Evolutionary conservation across 768 basidiomycete species (phyloP).

Genomic region (Fomitopsis serialis): DNA sequence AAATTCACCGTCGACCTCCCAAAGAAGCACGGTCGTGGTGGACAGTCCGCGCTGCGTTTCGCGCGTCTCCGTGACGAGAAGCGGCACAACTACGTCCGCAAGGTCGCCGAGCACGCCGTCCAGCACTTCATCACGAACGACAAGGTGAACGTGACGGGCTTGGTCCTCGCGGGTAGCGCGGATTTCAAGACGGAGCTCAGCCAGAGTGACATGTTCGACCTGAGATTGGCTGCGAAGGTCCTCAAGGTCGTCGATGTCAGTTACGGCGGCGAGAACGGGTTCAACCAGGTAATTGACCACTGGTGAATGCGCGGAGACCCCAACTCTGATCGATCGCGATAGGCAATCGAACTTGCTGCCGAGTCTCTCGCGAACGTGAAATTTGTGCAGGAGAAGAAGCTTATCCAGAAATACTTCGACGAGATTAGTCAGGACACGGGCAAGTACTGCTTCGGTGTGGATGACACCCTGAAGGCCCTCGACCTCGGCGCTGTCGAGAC

Average conservation of each 20-base stretch:
- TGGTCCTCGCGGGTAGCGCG: conserved; percentile 94
- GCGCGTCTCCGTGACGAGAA: conserved; percentile 98
- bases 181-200: conserved; percentile 99
- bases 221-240: conserved; percentile 79
- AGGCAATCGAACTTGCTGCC: conserved; percentile 96
- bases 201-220: conserved; percentile 96
- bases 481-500: conserved; percentile 97
- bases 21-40: conserved; percentile 99
- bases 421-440: conserved; percentile 97
- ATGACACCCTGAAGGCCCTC: conserved; percentile 92
- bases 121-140: conserved; percentile 98
- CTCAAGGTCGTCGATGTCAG: conserved; percentile 99
- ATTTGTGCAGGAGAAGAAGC: conserved; percentile 97
- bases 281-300: conserved; percentile 79
- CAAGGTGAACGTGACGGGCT: conserved; percentile 95
- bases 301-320: background rate
- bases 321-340: conserved; percentile 4
- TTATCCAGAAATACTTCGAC: conserved; percentile 98
- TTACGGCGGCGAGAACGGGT: conserved; percentile 98
- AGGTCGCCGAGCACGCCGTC: conserved; percentile 95
- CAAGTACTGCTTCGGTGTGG: conserved; percentile 96
- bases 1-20: conserved; percentile 99
- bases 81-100: conserved; percentile 98
- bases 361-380: conserved; percentile 98
- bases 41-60: conserved; percentile 99